Percentiles rank a stretch among this genome's conserved stretches.
Conservation (phyloP, 2,329 filamentous ascomycete species). For the Phyllosticta citrichinensis region DNA sequence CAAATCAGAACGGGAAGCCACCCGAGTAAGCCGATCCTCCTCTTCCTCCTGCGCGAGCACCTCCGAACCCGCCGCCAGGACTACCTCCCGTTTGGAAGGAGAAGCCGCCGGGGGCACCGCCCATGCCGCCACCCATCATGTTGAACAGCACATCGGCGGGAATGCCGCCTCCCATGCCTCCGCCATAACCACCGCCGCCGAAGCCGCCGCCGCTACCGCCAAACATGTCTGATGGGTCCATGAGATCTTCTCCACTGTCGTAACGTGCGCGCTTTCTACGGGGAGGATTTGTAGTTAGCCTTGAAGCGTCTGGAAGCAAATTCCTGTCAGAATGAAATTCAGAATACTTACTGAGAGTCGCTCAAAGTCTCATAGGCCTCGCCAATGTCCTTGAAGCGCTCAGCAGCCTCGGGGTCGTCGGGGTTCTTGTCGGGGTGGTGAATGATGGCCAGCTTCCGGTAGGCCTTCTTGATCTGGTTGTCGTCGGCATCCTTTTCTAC, state of each 20-base stretch:
- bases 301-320: not conserved
- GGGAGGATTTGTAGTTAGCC: not conserved
- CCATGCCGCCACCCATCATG: slow-evolving; percentile 10
- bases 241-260: slow-evolving; percentile 83
- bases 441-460: slow-evolving; percentile 85
- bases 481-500: slow-evolving; percentile 79
- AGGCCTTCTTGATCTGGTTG: slow-evolving; percentile 87
- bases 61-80: not conserved
- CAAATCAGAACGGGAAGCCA: not conserved
- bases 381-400: slow-evolving; percentile 94
- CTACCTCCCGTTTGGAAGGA: not conserved
- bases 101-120: not conserved
- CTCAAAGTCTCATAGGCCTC: slow-evolving; percentile 95
- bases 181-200: slow-evolving; percentile 23
- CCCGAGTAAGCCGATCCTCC: not conserved
- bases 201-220: slow-evolving; percentile 49
- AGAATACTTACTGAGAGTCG: slow-evolving; percentile 68
- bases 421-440: slow-evolving; percentile 98
- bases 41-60: not conserved
- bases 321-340: not conserved
- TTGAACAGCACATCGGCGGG: slow-evolving; percentile 22
- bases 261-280: slow-evolving; percentile 75
- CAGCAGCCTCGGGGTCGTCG: slow-evolving; percentile 71
- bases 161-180: slow-evolving; percentile 39
- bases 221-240: slow-evolving; percentile 83